These are phyloP conservation scores for Vitis hybrid DNA, from an alignment of 177 flowering plant species.

Conservation along the genomic window DNA sequence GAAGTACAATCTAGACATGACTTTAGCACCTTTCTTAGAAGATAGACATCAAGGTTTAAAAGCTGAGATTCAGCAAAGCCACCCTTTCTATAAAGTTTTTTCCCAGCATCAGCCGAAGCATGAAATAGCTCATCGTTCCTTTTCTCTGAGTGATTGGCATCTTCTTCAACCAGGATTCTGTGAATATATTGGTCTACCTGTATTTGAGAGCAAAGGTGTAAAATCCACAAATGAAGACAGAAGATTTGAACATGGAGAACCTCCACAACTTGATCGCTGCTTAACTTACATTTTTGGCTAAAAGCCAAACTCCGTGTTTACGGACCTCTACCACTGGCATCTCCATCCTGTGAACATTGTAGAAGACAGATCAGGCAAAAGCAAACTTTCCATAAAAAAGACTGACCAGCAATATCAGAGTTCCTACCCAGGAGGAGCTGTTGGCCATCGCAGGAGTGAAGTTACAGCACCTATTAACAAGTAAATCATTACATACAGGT, in stretches of 20 bases:
- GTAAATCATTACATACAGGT: neutral
- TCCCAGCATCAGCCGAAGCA: conserved; percentile 68
- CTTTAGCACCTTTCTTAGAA: conserved; percentile 65
- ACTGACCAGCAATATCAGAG: neutral
- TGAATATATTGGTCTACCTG: conserved; percentile 84
- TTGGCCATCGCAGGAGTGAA: conserved; percentile 92
- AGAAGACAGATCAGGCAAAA: conserved; percentile 9
- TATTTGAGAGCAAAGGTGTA: conserved; percentile 3
- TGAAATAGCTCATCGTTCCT: conserved; percentile 45
- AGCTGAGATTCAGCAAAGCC: conserved; percentile 61
- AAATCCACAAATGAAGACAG: no score
- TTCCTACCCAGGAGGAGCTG: conserved; percentile 87
- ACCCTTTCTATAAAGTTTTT: conserved; percentile 66
- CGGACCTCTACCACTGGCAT: conserved; percentile 95
- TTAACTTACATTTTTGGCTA: conserved; percentile 79
- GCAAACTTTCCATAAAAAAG: neutral
- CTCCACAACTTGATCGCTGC: neutral
- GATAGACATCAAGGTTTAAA: conserved; percentile 68
- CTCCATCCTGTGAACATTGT: conserved; percentile 59
- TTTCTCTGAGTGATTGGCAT: conserved; percentile 34
- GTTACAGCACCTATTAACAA: conserved; percentile 56
- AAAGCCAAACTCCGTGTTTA: conserved; percentile 80
- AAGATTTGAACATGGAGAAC: no score
- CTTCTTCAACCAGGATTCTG: conserved; percentile 84
- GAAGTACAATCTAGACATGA: conserved; percentile 3